Conservation (phyloP, 2,329 filamentous ascomycete species). For the Chrysosporium queenslandicum region DNA sequence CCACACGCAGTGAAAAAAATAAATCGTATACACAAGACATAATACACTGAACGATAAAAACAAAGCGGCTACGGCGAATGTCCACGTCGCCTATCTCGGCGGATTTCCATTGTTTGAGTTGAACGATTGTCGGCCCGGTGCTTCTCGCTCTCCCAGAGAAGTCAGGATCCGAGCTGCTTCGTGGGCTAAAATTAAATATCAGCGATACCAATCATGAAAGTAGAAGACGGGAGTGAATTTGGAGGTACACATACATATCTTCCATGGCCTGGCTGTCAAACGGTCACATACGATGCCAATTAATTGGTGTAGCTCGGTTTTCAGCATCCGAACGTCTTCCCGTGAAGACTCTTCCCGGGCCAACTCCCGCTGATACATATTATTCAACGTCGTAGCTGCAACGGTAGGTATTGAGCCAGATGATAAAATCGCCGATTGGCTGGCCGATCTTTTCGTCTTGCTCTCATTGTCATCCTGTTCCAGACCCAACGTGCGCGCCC, state of each 20-base stretch:
- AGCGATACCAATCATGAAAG: neutral
- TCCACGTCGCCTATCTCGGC: neutral
- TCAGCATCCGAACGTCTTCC: slow-evolving; percentile 13
- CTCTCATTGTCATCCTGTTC: slow-evolving; percentile 11
- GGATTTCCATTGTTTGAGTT: neutral
- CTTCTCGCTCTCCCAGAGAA: slow-evolving; percentile 13
- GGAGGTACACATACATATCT: slow-evolving; percentile 16
- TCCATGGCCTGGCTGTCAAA: slow-evolving; percentile 14
- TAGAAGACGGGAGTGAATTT: too few relatives aligned
- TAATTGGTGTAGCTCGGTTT: slow-evolving; percentile 15
- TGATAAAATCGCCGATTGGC: neutral
- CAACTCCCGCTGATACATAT: slow-evolving; percentile 17
- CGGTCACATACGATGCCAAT: slow-evolving; percentile 13
- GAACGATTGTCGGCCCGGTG: neutral
- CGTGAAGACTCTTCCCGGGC: slow-evolving; percentile 7
- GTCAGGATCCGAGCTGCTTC: slow-evolving; percentile 16
- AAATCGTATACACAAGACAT: neutral
- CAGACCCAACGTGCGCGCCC: slow-evolving; percentile 15
- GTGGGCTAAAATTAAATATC: slow-evolving; percentile 13
- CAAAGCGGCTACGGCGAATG: neutral
- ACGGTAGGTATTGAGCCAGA: neutral
- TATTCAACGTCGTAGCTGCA: slow-evolving; percentile 10
- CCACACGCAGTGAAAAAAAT: neutral
- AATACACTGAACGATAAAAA: neutral
- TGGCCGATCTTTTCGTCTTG: neutral